A percentile compares a stretch with the other conserved stretches of the same genome.
Evolutionary conservation across 208 protist genomes (phyloP).

Genomic region (Leptomonas seymouri): DNA sequence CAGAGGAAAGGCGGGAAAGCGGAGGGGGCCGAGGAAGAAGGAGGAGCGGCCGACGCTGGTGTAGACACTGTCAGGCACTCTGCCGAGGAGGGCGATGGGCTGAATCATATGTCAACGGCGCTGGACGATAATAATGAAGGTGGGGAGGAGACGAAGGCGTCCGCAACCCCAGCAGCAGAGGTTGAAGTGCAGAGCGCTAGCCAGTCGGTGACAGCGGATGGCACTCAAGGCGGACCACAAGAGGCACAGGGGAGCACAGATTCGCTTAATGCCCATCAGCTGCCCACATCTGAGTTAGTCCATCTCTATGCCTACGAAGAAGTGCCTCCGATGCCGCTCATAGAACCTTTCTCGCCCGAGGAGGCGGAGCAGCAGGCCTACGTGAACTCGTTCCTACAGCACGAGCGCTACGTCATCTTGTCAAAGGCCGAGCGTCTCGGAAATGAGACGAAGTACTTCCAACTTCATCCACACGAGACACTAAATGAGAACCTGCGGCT

Average conservation of each 20-base stretch:
- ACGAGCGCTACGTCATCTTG: constrained; percentile 51
- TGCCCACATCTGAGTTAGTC: constrained; percentile 1
- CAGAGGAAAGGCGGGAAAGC: neutral
- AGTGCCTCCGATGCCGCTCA: constrained; percentile 18
- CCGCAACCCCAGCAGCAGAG: too few species aligned
- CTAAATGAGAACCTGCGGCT: constrained; percentile 77
- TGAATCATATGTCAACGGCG: too few species aligned
- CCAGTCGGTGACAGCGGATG: neutral
- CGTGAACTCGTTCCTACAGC: constrained; percentile 42
- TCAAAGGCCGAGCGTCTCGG: constrained; percentile 75
- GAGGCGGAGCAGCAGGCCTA: constrained; percentile 33
- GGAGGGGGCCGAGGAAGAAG: neutral
- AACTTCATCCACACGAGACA: constrained; percentile 50
- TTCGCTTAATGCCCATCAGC: neutral
- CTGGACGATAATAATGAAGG: neutral
- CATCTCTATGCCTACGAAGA: constrained; percentile 27
- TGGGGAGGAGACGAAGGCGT: neutral
- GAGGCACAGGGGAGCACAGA: neutral
- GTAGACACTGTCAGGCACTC: too few species aligned
- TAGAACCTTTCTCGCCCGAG: constrained; percentile 20
- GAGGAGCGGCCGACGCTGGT: neutral
- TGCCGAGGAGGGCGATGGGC: too few species aligned
- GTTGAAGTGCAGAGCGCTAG: neutral
- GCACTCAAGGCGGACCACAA: neutral
- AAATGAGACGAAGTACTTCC: constrained; percentile 62